phyloP scores from a whole-genome alignment of 768 basidiomycete species.

The Tephrocybe rancida region DNA sequence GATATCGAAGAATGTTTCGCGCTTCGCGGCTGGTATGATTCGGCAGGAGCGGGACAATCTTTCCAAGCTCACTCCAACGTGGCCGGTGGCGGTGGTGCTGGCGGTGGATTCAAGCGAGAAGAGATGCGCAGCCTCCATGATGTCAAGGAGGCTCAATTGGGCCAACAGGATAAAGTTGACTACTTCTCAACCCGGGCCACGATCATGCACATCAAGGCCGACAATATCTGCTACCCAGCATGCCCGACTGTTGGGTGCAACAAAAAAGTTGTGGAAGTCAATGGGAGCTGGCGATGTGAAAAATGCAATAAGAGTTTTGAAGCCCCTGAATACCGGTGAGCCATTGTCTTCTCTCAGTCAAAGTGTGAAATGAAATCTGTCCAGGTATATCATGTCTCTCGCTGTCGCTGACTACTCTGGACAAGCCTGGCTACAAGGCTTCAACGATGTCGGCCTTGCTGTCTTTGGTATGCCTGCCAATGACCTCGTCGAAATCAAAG shows the following conservation, averaged over 20 bases:
- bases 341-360: background rate
- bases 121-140: slow-evolving; percentile 76
- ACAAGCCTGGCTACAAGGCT: slow-evolving; percentile 92
- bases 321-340: slow-evolving; percentile 81
- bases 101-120: slow-evolving; percentile 60
- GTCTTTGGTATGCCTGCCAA: slow-evolving; percentile 82
- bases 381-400: slow-evolving; percentile 80
- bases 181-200: slow-evolving; percentile 83
- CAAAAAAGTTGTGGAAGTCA: slow-evolving; percentile 82
- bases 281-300: slow-evolving; percentile 88
- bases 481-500: slow-evolving; percentile 76
- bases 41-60: slow-evolving; percentile 55
- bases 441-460: slow-evolving; percentile 85
- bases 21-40: slow-evolving; percentile 92
- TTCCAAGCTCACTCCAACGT: slow-evolving; percentile 74
- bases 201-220: slow-evolving; percentile 83
- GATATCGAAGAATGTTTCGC: slow-evolving; percentile 88
- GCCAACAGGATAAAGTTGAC: slow-evolving; percentile 75
- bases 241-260: slow-evolving; percentile 80
- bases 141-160: slow-evolving; percentile 77
- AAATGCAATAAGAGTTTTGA: slow-evolving; percentile 80
- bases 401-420: slow-evolving; percentile 89
- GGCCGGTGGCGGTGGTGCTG: slow-evolving; percentile 32
- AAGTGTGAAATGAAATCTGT: background rate
- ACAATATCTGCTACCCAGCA: slow-evolving; percentile 86